Base-by-base conservation (phyloP, 2,329 filamentous ascomycete species). In the Arthrobotrys iridis region DNA sequence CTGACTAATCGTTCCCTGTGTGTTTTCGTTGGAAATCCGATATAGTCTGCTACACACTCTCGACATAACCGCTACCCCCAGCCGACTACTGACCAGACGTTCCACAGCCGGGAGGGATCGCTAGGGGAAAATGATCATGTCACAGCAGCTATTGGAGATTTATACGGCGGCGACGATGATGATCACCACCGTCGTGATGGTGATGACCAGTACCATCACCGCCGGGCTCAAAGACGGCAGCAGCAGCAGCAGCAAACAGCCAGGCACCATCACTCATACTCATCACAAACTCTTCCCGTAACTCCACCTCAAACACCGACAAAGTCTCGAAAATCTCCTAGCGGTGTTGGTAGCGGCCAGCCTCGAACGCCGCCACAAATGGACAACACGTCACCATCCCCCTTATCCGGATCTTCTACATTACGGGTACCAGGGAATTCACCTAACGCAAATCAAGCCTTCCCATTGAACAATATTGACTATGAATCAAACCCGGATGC, bases 51-150 rank as follows among this genome's bases (percentile, higher is more conserved):
- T 76, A 77, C 72, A 75, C 76, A 78, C 77, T 70, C 77, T 78
- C 78, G 78, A 77, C 68, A 77, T 79, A 76, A 76, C 77, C 76
- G 77, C 78, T 79, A 77, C 77, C 41, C 78, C 77, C 71, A 78
- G 67, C 65, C 72, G 76, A 66, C 66, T 77, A 64, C 66, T 73
- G 58, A 77, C 72, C 71, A 76, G 50, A 68, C 71, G 13, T 68
- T 68, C 58, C 71, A 70, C 26, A 76, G 63, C 40, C 63, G 63
- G 41, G 63, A 76, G 30, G 71, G 55, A 35, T 68, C 96, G 82
- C 95, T 91, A 82, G 93, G 97, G 83, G 91, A 93, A 76, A 93
- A 87, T 83, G 93, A 97, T 83, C 93, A 97, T 87, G 92, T 97
- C 81, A 97, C 93, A 67, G 93, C 97, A 82, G 91, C 93, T 73